Evolutionary conservation across 2,329 filamentous ascomycete species (phyloP).

Genomic region (Pestalotiopsis sp.): DNA sequence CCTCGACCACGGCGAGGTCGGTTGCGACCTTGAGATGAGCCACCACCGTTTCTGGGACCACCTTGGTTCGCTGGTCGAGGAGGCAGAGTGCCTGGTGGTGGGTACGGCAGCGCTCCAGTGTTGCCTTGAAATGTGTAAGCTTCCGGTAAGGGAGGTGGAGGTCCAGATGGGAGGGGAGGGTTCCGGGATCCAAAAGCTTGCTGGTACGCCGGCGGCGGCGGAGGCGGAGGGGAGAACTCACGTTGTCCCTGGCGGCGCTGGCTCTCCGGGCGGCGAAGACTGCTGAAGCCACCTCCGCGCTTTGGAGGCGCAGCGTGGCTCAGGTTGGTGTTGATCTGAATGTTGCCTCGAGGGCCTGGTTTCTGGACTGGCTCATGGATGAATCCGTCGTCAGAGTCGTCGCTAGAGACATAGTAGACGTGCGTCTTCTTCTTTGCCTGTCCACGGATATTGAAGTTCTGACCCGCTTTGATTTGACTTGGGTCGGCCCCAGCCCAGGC

Average conservation of each 20-base stretch:
- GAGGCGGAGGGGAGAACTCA: constrained; percentile 12
- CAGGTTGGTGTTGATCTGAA: constrained; percentile 22
- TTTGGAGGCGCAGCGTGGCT: not conserved
- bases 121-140: constrained; percentile 7
- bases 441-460: constrained; percentile 28
- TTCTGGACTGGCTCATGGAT: constrained; percentile 28
- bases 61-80: not conserved
- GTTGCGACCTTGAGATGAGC: not conserved
- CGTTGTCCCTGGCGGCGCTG: constrained; percentile 4
- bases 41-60: not conserved
- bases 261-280: constrained; percentile 5
- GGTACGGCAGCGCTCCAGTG: not conserved
- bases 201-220: not conserved
- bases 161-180: constrained; percentile 8
- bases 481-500: constrained; percentile 24
- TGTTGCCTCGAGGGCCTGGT: constrained; percentile 22
- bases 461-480: not conserved
- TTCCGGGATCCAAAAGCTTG: not conserved
- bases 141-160: constrained; percentile 9
- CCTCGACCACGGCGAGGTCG: not conserved
- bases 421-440: constrained; percentile 28
- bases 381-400: constrained; percentile 35
- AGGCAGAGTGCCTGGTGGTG: constrained; percentile 2
- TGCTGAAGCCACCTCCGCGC: not conserved
- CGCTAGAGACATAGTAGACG: constrained; percentile 33